These are phyloP conservation scores for Amyloporia xantha DNA, from an alignment of 768 basidiomycete genomes.

Conservation along the genomic window DNA sequence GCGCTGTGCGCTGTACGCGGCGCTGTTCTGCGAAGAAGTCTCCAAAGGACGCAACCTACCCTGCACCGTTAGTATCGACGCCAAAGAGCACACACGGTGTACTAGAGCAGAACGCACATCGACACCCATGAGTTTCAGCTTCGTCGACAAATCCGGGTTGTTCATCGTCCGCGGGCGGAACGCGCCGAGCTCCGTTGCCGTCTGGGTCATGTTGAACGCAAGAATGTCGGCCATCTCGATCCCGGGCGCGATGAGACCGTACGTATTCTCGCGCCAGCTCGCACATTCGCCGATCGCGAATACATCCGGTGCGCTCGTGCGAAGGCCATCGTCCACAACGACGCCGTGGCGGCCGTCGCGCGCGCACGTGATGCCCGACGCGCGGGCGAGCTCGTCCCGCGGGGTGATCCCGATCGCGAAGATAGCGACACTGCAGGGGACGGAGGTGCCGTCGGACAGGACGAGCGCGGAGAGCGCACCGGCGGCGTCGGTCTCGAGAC, in stretches of 20 bases:
- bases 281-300: conserved; percentile 79
- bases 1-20: conserved; percentile 1
- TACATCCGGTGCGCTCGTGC: conserved; percentile 51
- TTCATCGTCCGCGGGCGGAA: conserved; percentile 46
- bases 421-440: conserved; percentile 50
- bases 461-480: conserved; percentile 40
- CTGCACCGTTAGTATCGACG: conserved; percentile 3
- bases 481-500: conserved; percentile 29
- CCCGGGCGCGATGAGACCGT: conserved; percentile 72
- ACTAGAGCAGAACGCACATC: conserved; percentile 31
- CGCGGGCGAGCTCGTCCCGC: conserved; percentile 57
- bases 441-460: conserved; percentile 39
- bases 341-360: conserved; percentile 42
- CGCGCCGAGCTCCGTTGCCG: conserved; percentile 32
- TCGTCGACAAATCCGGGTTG: conserved; percentile 62
- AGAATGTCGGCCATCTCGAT: conserved; percentile 73
- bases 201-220: conserved; percentile 63
- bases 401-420: conserved; percentile 68
- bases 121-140: conserved; percentile 59
- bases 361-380: conserved; percentile 44
- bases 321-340: conserved; percentile 47
- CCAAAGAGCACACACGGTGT: background rate
- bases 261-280: conserved; percentile 58
- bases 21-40: conserved; percentile 62
- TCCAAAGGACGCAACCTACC: conserved; percentile 58